Conservation (phyloP, 1,284 basidiomycete genomes). For the Cerrena zonata region DNA sequence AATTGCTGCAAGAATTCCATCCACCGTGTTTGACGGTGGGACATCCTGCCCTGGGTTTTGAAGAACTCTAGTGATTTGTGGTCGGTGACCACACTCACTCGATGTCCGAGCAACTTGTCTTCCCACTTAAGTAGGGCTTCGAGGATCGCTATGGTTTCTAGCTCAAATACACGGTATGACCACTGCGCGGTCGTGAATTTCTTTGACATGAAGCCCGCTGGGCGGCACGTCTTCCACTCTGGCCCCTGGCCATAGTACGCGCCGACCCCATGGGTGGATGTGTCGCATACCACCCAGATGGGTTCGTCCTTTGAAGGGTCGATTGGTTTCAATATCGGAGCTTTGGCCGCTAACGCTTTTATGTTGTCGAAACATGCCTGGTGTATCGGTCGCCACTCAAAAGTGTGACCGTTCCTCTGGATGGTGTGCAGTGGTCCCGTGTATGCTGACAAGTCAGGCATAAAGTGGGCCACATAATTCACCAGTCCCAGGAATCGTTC, state of each 20-base stretch:
- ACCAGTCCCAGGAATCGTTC: slow-evolving; percentile 38
- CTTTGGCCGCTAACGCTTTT: slow-evolving; percentile 26
- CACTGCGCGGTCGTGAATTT: too few relatives aligned
- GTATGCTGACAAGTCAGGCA: slow-evolving; percentile 33
- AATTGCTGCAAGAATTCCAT: slow-evolving; percentile 31
- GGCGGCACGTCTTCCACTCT: slow-evolving; percentile 25
- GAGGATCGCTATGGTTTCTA: slow-evolving; percentile 33
- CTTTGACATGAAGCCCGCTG: slow-evolving; percentile 36
- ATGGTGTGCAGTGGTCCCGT: slow-evolving; percentile 19
- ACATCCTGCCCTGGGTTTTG: slow-evolving; percentile 18
- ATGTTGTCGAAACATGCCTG: slow-evolving; percentile 32
- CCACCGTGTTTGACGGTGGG: slow-evolving; percentile 27
- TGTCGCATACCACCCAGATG: too few relatives aligned
- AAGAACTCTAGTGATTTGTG: slow-evolving; percentile 34
- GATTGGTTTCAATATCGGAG: slow-evolving; percentile 30
- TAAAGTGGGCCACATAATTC: slow-evolving; percentile 34
- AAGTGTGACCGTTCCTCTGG: slow-evolving; percentile 11
- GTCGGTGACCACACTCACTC: slow-evolving; percentile 32
- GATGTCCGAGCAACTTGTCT: too few relatives aligned
- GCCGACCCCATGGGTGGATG: too few relatives aligned
- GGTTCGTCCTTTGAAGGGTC: slow-evolving; percentile 24
- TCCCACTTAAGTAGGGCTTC: slow-evolving; percentile 33
- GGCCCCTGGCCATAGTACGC: too few relatives aligned
- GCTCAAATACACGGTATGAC: slow-evolving; percentile 31
- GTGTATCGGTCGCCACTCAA: slow-evolving; percentile 27